These are phyloP conservation scores for Mortierella sp. DNA, from an alignment of 371 early-diverging fungal species.

Conservation along the genomic window DNA sequence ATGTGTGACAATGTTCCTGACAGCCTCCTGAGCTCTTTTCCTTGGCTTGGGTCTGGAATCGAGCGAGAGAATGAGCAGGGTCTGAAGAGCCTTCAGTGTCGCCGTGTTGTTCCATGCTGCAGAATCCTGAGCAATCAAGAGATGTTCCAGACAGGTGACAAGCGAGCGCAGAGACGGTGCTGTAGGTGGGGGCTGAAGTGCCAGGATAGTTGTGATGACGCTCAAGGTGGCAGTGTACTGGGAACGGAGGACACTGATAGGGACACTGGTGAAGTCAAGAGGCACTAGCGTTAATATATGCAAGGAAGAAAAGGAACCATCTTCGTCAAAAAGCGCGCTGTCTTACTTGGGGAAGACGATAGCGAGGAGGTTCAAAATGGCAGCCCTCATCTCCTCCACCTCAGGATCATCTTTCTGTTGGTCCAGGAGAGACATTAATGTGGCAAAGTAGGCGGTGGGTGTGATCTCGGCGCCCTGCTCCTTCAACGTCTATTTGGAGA, in stretches of 20 bases:
- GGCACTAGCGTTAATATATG: neutral
- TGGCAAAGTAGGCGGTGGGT: slow-evolving; percentile 91
- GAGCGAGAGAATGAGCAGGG: slow-evolving; percentile 78
- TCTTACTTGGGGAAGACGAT: slow-evolving; percentile 82
- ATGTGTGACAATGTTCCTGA: slow-evolving; percentile 70
- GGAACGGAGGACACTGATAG: slow-evolving; percentile 69
- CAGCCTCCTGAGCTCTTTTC: slow-evolving; percentile 88
- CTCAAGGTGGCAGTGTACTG: slow-evolving; percentile 73
- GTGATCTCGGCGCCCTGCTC: slow-evolving; percentile 75
- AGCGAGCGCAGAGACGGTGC: slow-evolving; percentile 84
- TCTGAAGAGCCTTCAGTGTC: slow-evolving; percentile 76
- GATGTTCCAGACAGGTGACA: slow-evolving; percentile 82
- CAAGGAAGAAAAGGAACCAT: neutral
- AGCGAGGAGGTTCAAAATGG: slow-evolving; percentile 83
- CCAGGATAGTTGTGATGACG: slow-evolving; percentile 68
- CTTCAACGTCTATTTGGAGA: slow-evolving; percentile 69
- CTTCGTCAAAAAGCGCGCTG: neutral
- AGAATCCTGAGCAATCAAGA: slow-evolving; percentile 85
- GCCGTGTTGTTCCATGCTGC: slow-evolving; percentile 78
- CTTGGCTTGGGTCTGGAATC: slow-evolving; percentile 93
- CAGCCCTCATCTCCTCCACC: slow-evolving; percentile 69
- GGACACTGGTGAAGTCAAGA: slow-evolving; percentile 56
- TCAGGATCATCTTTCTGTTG: slow-evolving; percentile 71
- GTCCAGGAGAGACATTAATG: slow-evolving; percentile 79
- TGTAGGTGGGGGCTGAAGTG: slow-evolving; percentile 65